Conservation (phyloP, 163 green algal species). For the Volvox carteri region DNA sequence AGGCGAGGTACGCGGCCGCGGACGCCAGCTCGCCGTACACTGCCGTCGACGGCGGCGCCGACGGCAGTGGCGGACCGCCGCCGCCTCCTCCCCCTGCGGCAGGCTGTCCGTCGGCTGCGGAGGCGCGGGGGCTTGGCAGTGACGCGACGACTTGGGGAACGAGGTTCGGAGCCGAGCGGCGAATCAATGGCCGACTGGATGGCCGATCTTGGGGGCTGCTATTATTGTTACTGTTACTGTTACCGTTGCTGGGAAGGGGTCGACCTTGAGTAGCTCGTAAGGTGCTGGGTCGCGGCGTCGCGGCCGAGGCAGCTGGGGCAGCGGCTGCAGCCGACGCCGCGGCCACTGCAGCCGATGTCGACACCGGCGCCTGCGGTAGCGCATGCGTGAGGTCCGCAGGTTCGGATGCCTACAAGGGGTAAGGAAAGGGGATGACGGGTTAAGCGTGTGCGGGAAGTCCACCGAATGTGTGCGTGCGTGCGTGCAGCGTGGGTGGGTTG, state of each 20-base stretch:
- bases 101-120: too few relatives aligned
- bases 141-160: constrained; percentile 2
- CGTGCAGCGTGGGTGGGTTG: too few relatives aligned
- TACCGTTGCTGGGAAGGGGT: not conserved
- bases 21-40: constrained; percentile 44
- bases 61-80: not conserved
- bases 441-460: too few relatives aligned
- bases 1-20: constrained; percentile 28
- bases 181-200: not conserved
- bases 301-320: not conserved
- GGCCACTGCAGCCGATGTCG: not conserved
- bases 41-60: not conserved
- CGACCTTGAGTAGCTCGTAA: not conserved
- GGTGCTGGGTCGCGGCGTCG: not conserved
- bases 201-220: not conserved
- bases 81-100: not conserved
- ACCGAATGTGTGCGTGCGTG: too few relatives aligned
- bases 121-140: not conserved
- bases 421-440: too few relatives aligned
- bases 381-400: not conserved
- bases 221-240: not conserved
- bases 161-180: constrained; percentile 3
- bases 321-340: not conserved
- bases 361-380: not conserved
- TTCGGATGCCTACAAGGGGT: not conserved